Base-by-base conservation (phyloP, 495 filamentous ascomycete genomes). In the Penicillium fimorum region DNA sequence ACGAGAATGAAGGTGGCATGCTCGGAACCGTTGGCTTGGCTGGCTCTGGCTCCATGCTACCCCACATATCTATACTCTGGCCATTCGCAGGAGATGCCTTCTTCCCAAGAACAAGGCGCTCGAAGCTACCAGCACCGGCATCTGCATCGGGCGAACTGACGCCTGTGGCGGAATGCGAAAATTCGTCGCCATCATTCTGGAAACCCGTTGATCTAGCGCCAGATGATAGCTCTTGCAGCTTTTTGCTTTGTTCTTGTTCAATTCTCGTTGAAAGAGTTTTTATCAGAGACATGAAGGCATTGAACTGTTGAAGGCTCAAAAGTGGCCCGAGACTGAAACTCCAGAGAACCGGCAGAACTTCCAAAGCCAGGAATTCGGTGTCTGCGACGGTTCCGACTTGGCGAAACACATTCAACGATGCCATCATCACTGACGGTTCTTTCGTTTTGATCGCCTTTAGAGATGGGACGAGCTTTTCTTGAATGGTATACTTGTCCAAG, bases 371-470 rank as follows among this genome's bases (percentile, higher is more conserved):
- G 63, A 96, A 97, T n/a, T 97, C 94, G 4, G 87, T 79, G 63
- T 97, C 94, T 5, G 88, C 92, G 25, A 90, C 76, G 22, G 77
- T 81, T 6, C 94, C 91, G 48, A 97, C 85, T 52, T 96, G 85
- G 29, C 79, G 81, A 60, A 97, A 85, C 11, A 97, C 91, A 25
- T 84, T 82, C 18, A 97, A 79, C 0, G 91, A 89, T 1, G 94
- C 92, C 83, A 97, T 93, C 88, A 96, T 96, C 3, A 98, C 94
- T 2, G 90, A 92, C 0, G 94, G 94, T 64, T 98, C 94, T 64
- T 95, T 97, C 0, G 94, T 98, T 68, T 97, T 97, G 70, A 98
- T 97, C 1, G 76, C 91, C 64, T 89, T 91, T 51, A 98, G 79
- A 5, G 96, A 77, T 1, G 94, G 94, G 4, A 97, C 82, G 15